Percentiles rank a stretch among this genome's conserved stretches.
phyloP scores from a whole-genome alignment of 73 alveolate species.

The Paramecium bursaria region DNA sequence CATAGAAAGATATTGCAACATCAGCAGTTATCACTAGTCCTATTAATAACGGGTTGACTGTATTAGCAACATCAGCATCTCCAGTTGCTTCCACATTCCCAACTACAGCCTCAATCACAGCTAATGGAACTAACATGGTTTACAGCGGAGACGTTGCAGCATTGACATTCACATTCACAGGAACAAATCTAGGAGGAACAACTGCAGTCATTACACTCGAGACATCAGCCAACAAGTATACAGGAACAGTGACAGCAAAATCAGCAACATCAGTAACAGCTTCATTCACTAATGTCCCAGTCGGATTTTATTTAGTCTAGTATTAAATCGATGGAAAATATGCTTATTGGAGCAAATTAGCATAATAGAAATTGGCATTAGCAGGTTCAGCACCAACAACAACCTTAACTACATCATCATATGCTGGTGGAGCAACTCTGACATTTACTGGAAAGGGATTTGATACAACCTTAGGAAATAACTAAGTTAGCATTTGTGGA shows the following conservation, averaged over 20 bases:
- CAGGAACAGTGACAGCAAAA: neutral
- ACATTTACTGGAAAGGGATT: conserved; percentile 35
- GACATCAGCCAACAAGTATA: neutral
- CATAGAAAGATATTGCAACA: neutral
- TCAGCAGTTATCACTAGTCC: neutral
- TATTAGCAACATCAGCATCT: neutral
- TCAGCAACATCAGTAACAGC: conserved; percentile 1
- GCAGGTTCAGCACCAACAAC: neutral
- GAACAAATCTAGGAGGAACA: conserved; percentile 24
- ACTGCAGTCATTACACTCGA: neutral
- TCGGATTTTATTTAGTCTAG: neutral
- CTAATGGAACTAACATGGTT: no score
- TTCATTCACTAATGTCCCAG: neutral
- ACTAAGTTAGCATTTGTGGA: conserved; percentile 33
- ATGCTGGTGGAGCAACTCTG: neutral
- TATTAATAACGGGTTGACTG: conserved; percentile 18
- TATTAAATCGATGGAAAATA: conserved; percentile 5
- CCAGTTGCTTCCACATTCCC: neutral
- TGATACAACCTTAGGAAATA: conserved; percentile 4
- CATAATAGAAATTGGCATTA: neutral
- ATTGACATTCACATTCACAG: neutral
- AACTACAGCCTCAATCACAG: no score
- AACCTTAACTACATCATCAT: conserved; percentile 16
- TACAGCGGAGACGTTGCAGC: no score
- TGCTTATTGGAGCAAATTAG: conserved; percentile 6